Conservation (phyloP, 1,284 basidiomycete genomes). For the Ganoderma meredithae region DNA sequence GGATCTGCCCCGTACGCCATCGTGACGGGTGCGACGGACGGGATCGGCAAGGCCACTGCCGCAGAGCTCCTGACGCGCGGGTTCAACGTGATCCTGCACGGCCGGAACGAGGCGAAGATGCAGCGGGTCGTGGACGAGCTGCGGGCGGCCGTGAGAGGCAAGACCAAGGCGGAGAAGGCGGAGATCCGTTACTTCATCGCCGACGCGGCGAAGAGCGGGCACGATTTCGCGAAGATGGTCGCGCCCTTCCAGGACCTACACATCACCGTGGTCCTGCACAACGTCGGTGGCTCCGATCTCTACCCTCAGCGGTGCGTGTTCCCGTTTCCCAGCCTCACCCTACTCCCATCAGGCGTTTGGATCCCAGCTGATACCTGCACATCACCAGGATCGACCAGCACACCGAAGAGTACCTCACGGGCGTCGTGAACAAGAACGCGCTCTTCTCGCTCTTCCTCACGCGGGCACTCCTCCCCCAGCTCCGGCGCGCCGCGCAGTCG, state of each 20-base stretch:
- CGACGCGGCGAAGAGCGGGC: conserved; percentile 33
- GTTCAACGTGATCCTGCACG: conserved; percentile 43
- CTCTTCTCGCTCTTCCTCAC: conserved; percentile 41
- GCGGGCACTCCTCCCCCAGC: conserved; percentile 38
- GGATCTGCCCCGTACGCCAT: conserved; percentile 38
- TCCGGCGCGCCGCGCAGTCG: conserved; percentile 32
- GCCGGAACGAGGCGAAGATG: conserved; percentile 41
- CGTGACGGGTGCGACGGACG: conserved; percentile 43
- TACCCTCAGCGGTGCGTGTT: conserved; percentile 28
- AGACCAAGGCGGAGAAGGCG: conserved; percentile 11
- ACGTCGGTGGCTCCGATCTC: conserved; percentile 38
- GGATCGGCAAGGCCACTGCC: conserved; percentile 41
- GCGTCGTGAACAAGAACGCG: conserved; percentile 33
- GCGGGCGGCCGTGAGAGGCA: conserved; percentile 9
- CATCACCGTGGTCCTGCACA: conserved; percentile 42
- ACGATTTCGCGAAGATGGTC: conserved; percentile 36
- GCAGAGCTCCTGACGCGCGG: conserved; percentile 39
- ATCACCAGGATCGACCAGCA: conserved; percentile 34
- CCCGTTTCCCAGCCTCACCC: background rate
- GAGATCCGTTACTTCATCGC: conserved; percentile 41
- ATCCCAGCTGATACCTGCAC: background rate
- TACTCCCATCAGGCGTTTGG: background rate
- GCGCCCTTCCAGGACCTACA: conserved; percentile 37
- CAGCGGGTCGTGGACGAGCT: conserved; percentile 36
- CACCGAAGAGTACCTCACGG: conserved; percentile 32